Evolutionary conservation across 2,329 filamentous ascomycete genomes (phyloP), one percentile per base, ranked within the genome.

Genomic region (Penicillium sp.): DNA sequence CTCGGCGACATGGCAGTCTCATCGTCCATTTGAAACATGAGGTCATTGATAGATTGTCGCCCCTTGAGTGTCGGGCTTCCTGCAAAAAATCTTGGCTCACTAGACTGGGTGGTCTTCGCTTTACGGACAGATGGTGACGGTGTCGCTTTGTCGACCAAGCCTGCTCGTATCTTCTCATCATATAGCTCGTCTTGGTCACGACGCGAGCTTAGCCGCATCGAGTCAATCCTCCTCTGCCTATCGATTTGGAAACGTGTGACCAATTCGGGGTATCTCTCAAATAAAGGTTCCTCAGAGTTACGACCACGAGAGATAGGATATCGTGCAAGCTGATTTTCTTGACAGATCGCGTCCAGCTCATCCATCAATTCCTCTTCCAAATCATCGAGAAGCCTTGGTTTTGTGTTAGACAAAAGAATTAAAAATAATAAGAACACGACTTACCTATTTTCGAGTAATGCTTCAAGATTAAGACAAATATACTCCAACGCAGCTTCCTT

Each of bases 11-110:
- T 48, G 5, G 61, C n/a, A 43, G 57, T 49, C 28, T 91, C 90
- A 38, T 95, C 91, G 58, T 96, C 93, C 91, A 97, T 97, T 62
- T 90, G 85, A 67, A 97, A 97, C 71, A 96, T 96, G 55, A 97
- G 80, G 63, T 97, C 92, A 38, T 80, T 81, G 1, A 81, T 77
- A 0, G 88, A 92, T 20, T 80, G 81, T 65, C 85, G 91, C 1
- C 87, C 80, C 55, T 83, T 86, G 46, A 94, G 77, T 18, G 76
- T 79, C 1, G 91, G 90, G 56, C 85, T 90, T 56, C 78, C 83
- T 1, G 76, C 76, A 57, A 77, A 82, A 52, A 74, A 74, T 54
- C 80, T 77, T 0, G 63, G 63, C 60, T 72, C 74, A 57, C 70
- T 77, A 1, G 76, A 73, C 5, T 71, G 68, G 30, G 71, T 69